phyloP scores from a whole-genome alignment of 306 rosid genomes.

The Dryas drummondii region DNA sequence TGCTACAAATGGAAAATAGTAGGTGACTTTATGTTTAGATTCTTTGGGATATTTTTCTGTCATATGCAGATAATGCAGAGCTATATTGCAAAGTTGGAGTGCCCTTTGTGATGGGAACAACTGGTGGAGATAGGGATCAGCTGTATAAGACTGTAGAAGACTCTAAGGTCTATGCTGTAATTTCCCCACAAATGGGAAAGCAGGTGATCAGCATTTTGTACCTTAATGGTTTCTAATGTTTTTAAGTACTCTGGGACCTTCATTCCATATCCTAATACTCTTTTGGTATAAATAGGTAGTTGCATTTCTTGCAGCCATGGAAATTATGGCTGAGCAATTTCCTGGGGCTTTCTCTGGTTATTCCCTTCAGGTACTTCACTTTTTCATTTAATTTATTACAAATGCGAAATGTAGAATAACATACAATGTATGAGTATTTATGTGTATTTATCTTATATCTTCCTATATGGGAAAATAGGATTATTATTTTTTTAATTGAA shows the following conservation, averaged over 20 bases:
- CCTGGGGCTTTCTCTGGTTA: constrained; percentile 96
- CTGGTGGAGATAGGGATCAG: constrained; percentile 82
- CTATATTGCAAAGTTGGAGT: constrained; percentile 79
- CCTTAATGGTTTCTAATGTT: neutral
- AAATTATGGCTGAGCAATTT: constrained; percentile 89
- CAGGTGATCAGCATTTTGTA: constrained; percentile 48
- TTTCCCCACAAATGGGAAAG: constrained; percentile 98
- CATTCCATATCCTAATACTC: constrained; percentile 28
- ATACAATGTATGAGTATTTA: neutral
- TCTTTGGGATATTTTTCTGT: neutral
- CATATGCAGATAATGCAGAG: constrained; percentile 70
- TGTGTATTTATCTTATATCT: no score
- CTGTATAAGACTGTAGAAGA: constrained; percentile 71
- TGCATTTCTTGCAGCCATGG: constrained; percentile 98
- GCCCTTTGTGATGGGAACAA: constrained; percentile 96
- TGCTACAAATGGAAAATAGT: neutral
- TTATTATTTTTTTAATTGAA: neutral
- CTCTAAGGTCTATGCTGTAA: constrained; percentile 71
- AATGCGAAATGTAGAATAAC: neutral
- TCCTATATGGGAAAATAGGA: neutral
- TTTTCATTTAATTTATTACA: constrained; percentile 5
- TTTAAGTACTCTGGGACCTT: constrained; percentile 5
- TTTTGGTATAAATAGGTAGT: constrained; percentile 58
- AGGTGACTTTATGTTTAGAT: neutral
- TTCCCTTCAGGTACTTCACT: constrained; percentile 65